Conservation (phyloP, 2,329 filamentous ascomycete species). For the Stylonectria norvegica region DNA sequence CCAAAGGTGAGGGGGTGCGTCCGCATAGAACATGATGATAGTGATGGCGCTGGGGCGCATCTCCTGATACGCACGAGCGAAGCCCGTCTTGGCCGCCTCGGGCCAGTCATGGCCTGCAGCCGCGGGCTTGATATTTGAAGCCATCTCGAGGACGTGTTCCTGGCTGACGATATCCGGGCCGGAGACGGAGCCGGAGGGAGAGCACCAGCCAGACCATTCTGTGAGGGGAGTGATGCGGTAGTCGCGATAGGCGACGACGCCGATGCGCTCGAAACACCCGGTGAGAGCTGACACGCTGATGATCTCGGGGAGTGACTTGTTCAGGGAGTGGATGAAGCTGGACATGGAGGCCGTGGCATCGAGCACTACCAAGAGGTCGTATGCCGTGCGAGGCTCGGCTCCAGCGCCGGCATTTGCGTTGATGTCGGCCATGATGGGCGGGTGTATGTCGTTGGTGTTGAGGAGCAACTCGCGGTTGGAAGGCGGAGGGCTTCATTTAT, state of each 20-base stretch:
- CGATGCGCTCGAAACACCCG: constrained; percentile 47
- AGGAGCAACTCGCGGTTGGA: too few relatives aligned
- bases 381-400: constrained; percentile 26
- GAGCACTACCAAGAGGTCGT: constrained; percentile 45
- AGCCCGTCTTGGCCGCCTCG: constrained; percentile 47
- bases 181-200: constrained; percentile 16
- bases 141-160: constrained; percentile 35
- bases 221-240: constrained; percentile 37
- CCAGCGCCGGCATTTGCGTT: too few relatives aligned
- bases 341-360: constrained; percentile 47
- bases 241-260: constrained; percentile 49
- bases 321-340: constrained; percentile 41
- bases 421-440: constrained; percentile 15
- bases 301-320: constrained; percentile 47
- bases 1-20: constrained; percentile 45
- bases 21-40: constrained; percentile 46
- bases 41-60: constrained; percentile 49
- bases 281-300: constrained; percentile 48
- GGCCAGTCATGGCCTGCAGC: constrained; percentile 41
- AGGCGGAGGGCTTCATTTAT: too few relatives aligned
- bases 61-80: constrained; percentile 43
- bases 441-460: constrained; percentile 5
- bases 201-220: constrained; percentile 50
- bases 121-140: constrained; percentile 30
- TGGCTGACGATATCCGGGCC: constrained; percentile 26